Base-by-base conservation (phyloP, 108 stramenopile species). In the Seminavis robusta region DNA sequence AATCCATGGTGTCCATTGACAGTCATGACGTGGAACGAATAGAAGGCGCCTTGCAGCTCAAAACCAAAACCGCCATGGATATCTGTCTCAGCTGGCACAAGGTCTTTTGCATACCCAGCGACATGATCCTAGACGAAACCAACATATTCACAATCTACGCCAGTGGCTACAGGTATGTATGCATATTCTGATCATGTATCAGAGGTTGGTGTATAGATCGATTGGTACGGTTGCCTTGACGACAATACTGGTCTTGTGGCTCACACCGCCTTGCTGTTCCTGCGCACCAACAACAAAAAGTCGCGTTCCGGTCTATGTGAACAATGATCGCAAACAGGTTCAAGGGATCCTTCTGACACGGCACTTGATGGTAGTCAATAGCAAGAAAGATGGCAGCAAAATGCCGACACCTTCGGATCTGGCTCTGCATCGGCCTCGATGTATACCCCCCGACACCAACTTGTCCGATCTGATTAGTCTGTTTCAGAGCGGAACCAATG, bases 21-120 rank as follows among this genome's bases (percentile, higher is more conserved):
- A 13, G 43, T 8, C 84, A 87, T 54, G 86, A 87, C 53, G 82
- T 87, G 8, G 61, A 36, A 21, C 80, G 85, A 67, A 72, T 88
- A 3, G 84, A 87, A 78, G 91, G 91, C 17, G 86, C 91, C 11
- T 47, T 92, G 46, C 24, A 65, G 17, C 74, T 92, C 77, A 86
- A 81, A 30, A 86, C 77, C 10, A 86, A 79, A 30, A 54, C 54
- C 1, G 86, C 77, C 5, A 31, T 73, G 10, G 84, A 92, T 55
- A 71, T 81, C 8, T 79, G 60, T 55, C 77, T 74, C 7, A 79
- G 77, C 1, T 16, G 84, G 39, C 56, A 65, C 30, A 57, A 65
- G 32, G 71, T 87, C 32, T 79, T 67, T 74, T 64, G 79, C 19
- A 29, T 88, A 16, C 73, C 85, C 1, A 41, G 44, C 25, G 74